Base-by-base conservation (phyloP, 805 yeast genomes). In the Sungouiella blattae region DNA sequence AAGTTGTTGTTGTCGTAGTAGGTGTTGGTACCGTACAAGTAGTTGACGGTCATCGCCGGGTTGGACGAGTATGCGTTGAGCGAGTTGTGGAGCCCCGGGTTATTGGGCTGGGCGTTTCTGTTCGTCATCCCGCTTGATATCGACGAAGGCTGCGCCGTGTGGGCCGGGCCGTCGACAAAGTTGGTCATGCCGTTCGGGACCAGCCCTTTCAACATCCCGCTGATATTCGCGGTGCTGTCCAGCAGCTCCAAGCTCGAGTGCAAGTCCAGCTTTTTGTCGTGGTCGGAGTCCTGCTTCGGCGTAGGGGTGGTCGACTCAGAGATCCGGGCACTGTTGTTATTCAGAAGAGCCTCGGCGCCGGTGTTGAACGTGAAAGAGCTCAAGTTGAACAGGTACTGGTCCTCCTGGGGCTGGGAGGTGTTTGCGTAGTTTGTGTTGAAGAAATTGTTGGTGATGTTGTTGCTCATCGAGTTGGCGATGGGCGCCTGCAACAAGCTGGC, bases 1-100 rank as follows among this genome's bases (percentile, higher is more conserved):
- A 67, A 44, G 31, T 57, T 46, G 6, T 52, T 59, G 38, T 64
- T 65, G 27, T 58, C 62, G 37, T 63, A 62, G 42, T 61, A 53
- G 6, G 61, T 52, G 44, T 64, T 65, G 2, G 73, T 65, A 8
- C 71, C 71, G 37, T 58, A 64, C 13, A 65, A 44, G 35, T 52
- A 61, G 39, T 61, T 60, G 31, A 57, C 42, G 4, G 61, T 56
- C 9, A 58, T 58, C 7, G 60, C 60, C 5, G 66, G 64, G 30
- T 60, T 61, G 5, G 67, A 56, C 11, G 59, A 43, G 34, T 50
- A 53, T 2, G 63, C 62, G 32, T 50, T 57, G 20, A 60, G 42
- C 2, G 64, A 52, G 31, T 54, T 58, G 26, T 49, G 40, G 9
- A 58, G 41, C 1, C 51, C 54, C 3, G 57, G 58, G 34, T 47